A percentile compares a stretch with the other conserved stretches of the same genome.
phyloP scores from a whole-genome alignment of 2,329 filamentous ascomycete genomes.

The Albophoma yamanashiensis region DNA sequence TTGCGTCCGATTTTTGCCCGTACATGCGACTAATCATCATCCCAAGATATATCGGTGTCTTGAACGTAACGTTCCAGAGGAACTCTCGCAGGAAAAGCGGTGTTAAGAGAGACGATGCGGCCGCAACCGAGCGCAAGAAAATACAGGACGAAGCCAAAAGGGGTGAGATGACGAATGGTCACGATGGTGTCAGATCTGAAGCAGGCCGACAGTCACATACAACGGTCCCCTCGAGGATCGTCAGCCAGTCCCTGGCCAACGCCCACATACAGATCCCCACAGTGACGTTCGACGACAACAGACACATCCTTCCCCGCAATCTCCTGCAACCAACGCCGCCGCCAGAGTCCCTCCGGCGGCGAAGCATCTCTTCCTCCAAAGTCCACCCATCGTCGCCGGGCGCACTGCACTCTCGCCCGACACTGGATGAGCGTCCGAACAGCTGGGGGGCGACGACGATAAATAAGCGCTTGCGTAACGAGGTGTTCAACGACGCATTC shows the following conservation, averaged over 20 bases:
- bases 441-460: slow-evolving; percentile 89
- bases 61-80: slow-evolving; percentile 93
- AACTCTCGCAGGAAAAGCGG: slow-evolving; percentile 55
- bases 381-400: slow-evolving; percentile 5
- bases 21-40: background rate
- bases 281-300: slow-evolving; percentile 88
- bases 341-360: slow-evolving; percentile 18
- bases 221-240: slow-evolving; percentile 27
- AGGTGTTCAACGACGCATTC: slow-evolving; percentile 89
- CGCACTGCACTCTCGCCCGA: slow-evolving; percentile 15
- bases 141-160: slow-evolving; percentile 15
- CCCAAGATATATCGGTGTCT: slow-evolving; percentile 81
- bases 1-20: background rate
- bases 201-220: slow-evolving; percentile 7
- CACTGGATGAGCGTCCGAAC: slow-evolving; percentile 46
- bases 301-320: slow-evolving; percentile 81
- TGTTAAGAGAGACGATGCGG: slow-evolving; percentile 36
- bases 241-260: slow-evolving; percentile 68
- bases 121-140: slow-evolving; percentile 24
- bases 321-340: slow-evolving; percentile 55
- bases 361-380: slow-evolving; percentile 20
- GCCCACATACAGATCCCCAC: slow-evolving; percentile 62
- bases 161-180: slow-evolving; percentile 1
- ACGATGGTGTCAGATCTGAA: slow-evolving; percentile 1
- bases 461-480: slow-evolving; percentile 77